Percentiles rank a stretch among this genome's conserved stretches.
Evolutionary conservation across 2,329 filamentous ascomycete species (phyloP).

Genomic region (Colletotrichum higginsianum): DNA sequence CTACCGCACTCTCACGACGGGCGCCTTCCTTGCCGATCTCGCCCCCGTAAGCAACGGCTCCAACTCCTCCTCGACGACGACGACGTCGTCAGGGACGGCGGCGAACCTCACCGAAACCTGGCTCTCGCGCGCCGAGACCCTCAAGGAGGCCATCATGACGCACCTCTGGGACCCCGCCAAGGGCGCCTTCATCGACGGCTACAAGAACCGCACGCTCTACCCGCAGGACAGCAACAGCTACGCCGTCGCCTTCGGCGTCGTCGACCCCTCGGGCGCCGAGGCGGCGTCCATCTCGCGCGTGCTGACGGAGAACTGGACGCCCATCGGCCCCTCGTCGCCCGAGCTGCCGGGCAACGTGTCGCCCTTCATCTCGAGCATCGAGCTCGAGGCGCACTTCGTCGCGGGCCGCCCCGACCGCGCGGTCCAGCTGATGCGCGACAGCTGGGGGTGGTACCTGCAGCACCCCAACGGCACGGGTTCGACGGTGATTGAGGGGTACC

Average conservation of each 20-base stretch:
- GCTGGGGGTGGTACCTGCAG: conserved; percentile 74
- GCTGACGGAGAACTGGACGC: conserved; percentile 67
- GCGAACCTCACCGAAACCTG: conserved; percentile 55
- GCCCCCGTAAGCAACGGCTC: conserved; percentile 47
- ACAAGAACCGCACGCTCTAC: conserved; percentile 63
- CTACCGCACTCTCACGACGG: conserved; percentile 69
- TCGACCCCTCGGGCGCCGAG: conserved; percentile 50
- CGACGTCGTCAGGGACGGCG: conserved; percentile 15
- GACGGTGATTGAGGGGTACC: conserved; percentile 73
- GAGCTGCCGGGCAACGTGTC: conserved; percentile 72
- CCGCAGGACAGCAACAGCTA: conserved; percentile 74
- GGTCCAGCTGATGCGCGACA: conserved; percentile 67
- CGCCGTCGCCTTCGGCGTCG: conserved; percentile 65
- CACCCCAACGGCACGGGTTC: conserved; percentile 70
- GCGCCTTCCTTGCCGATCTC: conserved; percentile 65
- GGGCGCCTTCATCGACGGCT: conserved; percentile 70
- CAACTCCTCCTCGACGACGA: conserved; percentile 46
- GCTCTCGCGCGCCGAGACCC: conserved; percentile 56
- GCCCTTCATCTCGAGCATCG: conserved; percentile 71
- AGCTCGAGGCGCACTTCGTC: conserved; percentile 70
- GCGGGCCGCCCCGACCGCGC: conserved; percentile 64
- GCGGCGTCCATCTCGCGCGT: conserved; percentile 58
- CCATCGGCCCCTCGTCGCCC: conserved; percentile 68
- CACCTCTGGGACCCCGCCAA: conserved; percentile 63
- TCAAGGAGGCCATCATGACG: conserved; percentile 61